Conservation (phyloP, 768 basidiomycete genomes). For the Kwoniella dendrophila region DNA sequence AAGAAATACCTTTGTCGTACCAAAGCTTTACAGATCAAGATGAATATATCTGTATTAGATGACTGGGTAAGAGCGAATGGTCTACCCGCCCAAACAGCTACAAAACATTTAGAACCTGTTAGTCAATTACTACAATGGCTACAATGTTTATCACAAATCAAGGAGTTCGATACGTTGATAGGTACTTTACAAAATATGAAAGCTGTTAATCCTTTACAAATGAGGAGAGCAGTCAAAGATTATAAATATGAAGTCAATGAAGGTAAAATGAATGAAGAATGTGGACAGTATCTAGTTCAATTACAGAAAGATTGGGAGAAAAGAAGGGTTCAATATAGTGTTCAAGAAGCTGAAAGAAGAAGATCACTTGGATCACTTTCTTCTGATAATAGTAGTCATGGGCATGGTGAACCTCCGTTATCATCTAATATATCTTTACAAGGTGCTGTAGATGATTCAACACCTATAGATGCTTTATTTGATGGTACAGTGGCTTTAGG, state of each 20-base stretch:
- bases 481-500: constrained; percentile 68
- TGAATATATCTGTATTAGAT: constrained; percentile 82
- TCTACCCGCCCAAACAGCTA: constrained; percentile 74
- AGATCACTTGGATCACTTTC: constrained; percentile 42
- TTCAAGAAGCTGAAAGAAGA: constrained; percentile 62
- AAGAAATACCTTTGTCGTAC: constrained; percentile 94
- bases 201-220: constrained; percentile 89
- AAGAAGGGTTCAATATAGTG: constrained; percentile 77
- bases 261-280: constrained; percentile 89
- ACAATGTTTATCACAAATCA: constrained; percentile 81
- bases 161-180: constrained; percentile 82
- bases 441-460: constrained; percentile 38
- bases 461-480: constrained; percentile 75
- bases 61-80: constrained; percentile 86
- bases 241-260: constrained; percentile 87
- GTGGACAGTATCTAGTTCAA: constrained; percentile 88
- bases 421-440: constrained; percentile 53
- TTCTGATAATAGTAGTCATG: constrained; percentile 60
- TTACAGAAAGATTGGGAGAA: constrained; percentile 98
- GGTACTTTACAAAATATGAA: constrained; percentile 86
- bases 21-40: constrained; percentile 80
- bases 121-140: constrained; percentile 65
- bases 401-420: constrained; percentile 18
- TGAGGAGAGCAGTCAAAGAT: constrained; percentile 90
- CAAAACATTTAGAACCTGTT: constrained; percentile 76